These are phyloP conservation scores for Terfezia claveryi DNA, from an alignment of 495 filamentous ascomycete genomes.

Conservation along the genomic window DNA sequence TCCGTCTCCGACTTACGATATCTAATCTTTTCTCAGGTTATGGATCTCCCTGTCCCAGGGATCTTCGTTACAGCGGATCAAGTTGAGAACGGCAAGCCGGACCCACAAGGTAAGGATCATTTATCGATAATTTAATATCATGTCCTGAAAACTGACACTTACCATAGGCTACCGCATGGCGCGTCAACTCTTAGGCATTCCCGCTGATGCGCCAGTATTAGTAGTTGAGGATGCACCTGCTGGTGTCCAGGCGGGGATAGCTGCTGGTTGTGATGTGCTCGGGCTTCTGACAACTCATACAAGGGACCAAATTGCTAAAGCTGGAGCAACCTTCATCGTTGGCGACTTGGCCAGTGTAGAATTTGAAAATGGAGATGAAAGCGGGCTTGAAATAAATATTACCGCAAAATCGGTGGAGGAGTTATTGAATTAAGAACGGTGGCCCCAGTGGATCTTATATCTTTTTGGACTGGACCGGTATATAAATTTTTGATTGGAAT, in stretches of 20 bases:
- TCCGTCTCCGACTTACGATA: background rate
- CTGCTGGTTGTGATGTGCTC: conserved; percentile 69
- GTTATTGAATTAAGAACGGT: too few relatives aligned
- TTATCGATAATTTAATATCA: background rate
- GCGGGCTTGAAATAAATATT: too few relatives aligned
- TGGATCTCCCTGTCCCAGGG: conserved; percentile 49
- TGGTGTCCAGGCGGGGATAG: conserved; percentile 74
- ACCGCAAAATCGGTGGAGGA: too few relatives aligned
- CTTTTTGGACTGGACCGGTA: too few relatives aligned
- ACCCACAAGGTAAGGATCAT: conserved; percentile 38
- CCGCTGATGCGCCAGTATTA: conserved; percentile 33
- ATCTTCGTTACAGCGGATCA: conserved; percentile 70
- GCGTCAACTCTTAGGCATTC: conserved; percentile 2
- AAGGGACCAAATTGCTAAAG: conserved; percentile 41
- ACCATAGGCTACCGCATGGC: conserved; percentile 11
- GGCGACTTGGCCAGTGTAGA: conserved; percentile 52
- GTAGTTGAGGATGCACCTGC: conserved; percentile 88
- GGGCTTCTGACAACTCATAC: conserved; percentile 74
- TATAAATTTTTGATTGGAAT: too few relatives aligned
- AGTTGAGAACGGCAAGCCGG: conserved; percentile 67
- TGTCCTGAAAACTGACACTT: conserved; percentile 3
- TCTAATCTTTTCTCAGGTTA: conserved; percentile 6
- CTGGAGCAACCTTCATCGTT: conserved; percentile 75
- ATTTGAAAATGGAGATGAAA: conserved; percentile 21
- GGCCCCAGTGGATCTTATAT: too few relatives aligned